Evolutionary conservation across 169 alveolate species (phyloP), one percentile per base, ranked within the genome.

Genomic region (Plasmodium sp.): DNA sequence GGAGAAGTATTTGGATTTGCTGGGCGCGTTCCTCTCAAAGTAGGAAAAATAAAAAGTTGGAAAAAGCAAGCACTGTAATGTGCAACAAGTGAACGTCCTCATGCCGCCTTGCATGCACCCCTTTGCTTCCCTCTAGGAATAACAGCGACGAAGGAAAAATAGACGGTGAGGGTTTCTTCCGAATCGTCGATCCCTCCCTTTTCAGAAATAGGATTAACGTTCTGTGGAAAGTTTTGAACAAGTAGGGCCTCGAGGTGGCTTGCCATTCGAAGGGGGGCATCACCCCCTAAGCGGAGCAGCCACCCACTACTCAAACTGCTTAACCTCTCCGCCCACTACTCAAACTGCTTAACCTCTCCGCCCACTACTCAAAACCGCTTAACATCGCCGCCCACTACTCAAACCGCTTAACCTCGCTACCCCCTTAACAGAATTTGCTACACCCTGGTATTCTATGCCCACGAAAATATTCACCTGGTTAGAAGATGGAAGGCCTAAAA

Each of bases 401-500:
- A 22, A 22, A 22, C 27, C 62, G n/a, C 6, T 51, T 51, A 51
- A 51, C 16, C 5, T 51, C 22, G 12, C 22, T 7, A 51, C 22
- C 9, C 22, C 62, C 31, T 67, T 58, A 67, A 16, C 83, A 84
- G 92, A 45, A 73, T 84, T 39, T 84, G 92, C 92, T 84, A 84
- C 43, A 84, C 92, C 58, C 48, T 84, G 56, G 56, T 84, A 18
- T 36, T 67, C 58, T 84, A 41, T 43, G 36, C 83, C 12, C 92
- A 84, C 54, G 92, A 84, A 84, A 84, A 84, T 31, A 84, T 84
- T 71, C 92, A 67, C 92, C 62, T 84, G 92, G 92, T 84, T 84
- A 27, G 45, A 71, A 84, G 56, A 71, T 39, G 31, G 43, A 43
- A 72, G 22, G 9, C 34, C 77, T 9, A 10, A 56, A 12, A 82